phyloP scores from a whole-genome alignment of 805 yeast genomes.

The Suhomyces sp. region DNA sequence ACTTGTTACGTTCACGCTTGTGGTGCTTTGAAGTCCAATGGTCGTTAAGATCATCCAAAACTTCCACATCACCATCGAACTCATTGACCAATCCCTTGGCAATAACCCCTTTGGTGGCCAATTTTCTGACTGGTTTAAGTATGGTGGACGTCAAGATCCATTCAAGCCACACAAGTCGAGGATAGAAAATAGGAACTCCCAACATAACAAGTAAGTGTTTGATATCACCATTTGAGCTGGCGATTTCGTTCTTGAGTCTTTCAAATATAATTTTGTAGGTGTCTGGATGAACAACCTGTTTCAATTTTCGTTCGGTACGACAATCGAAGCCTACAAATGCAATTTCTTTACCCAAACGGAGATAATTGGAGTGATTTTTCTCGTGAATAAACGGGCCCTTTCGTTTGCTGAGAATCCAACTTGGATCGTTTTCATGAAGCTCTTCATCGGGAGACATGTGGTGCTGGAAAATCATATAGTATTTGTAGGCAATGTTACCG shows the following conservation, averaged over 20 bases:
- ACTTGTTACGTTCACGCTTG: conserved; percentile 75
- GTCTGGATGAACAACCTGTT: conserved; percentile 49
- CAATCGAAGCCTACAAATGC: conserved; percentile 84
- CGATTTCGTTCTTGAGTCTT: conserved; percentile 56
- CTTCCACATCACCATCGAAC: conserved; percentile 88
- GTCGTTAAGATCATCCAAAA: conserved; percentile 89
- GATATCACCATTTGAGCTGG: conserved; percentile 47
- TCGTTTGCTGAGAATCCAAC: conserved; percentile 59
- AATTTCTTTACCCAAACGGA: conserved; percentile 71
- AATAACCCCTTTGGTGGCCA: conserved; percentile 56
- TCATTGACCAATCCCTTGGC: conserved; percentile 79
- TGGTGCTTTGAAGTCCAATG: conserved; percentile 95
- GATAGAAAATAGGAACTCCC: conserved; percentile 95
- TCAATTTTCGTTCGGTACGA: conserved; percentile 79
- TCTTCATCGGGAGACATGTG: conserved; percentile 53
- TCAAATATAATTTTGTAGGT: conserved; percentile 63
- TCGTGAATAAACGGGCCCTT: conserved; percentile 71
- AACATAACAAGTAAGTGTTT: conserved; percentile 79
- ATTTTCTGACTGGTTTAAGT: conserved; percentile 59
- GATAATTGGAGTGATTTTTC: conserved; percentile 62
- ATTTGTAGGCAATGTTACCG: conserved; percentile 78
- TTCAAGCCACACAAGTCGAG: conserved; percentile 90
- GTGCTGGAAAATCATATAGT: conserved; percentile 90
- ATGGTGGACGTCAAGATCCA: conserved; percentile 57
- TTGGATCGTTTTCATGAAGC: conserved; percentile 36